Evolutionary conservation across 192 early-diverging fungal genomes (phyloP), one percentile per base, ranked within the genome.

Genomic region (Dispira simplex): DNA sequence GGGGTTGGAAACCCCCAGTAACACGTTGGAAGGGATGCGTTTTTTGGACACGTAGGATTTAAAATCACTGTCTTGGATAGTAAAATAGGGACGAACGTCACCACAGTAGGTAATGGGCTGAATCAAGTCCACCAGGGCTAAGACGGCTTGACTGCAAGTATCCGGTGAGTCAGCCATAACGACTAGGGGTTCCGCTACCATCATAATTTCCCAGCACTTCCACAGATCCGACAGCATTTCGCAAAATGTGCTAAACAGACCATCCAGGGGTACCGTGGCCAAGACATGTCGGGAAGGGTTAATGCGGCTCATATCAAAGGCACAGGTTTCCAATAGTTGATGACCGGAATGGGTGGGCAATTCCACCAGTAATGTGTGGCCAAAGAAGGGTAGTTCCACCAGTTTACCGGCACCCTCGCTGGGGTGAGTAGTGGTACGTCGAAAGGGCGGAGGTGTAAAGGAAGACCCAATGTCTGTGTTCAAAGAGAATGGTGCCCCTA

Each of bases 31-130:
- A 13, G 89, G 82, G 44, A 90, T 86, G 63, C 80, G 79, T 62
- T 73, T 79, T 63, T 73, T 75, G 51, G 70, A 72, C 20, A 72
- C 71, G 27, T 73, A 76, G 46, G 66, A 70, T 57, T 87, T 85
- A 62, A 96, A 91, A 69, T 98, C 96, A 4, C 87, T 75, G 68
- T 95, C 94, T 70, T 95, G 92, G 63, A 98, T 91, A 4, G 96
- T 98, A 68, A 98, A 94, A 63, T 95, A 98, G 12, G 94, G 94
- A 20, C 96, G 84, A 67, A 86, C 93, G 73, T 98, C 93, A 44
- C 96, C 96, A 63, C 93, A 95, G 71, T 91, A 98, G 21, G 88
- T 84, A 60, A 95, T 90, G 80, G 95, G 95, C 64, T 91, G 95
- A 45, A 97, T 89, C 5, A 97, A 71, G 70, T 97, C 95, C 0